A percentile compares a stretch with the other conserved stretches of the same genome.
phyloP scores from a whole-genome alignment of 345 rosid species.

The Orychophragmus violaceus region DNA sequence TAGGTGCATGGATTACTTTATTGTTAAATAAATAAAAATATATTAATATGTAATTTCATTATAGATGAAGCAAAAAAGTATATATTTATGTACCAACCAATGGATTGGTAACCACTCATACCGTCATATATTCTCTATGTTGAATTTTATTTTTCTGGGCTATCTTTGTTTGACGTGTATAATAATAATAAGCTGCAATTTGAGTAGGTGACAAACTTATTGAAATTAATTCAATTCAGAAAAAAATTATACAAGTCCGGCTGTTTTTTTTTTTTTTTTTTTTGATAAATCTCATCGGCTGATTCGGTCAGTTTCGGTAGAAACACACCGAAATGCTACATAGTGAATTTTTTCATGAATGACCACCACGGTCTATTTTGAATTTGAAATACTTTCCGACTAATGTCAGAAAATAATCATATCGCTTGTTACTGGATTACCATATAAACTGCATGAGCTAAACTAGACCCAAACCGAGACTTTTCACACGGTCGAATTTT shows the following conservation, averaged over 20 bases:
- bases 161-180: constrained; percentile 4
- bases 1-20: constrained; percentile 4
- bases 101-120: neutral
- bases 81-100: constrained; percentile 13
- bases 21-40: neutral
- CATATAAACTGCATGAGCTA: too few species aligned
- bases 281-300: too few species aligned
- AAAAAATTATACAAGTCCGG: neutral
- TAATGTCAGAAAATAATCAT: too few species aligned
- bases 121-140: constrained; percentile 13
- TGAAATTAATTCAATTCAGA: neutral
- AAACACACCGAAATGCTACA: too few species aligned
- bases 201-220: neutral
- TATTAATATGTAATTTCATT: neutral
- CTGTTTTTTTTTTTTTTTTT: too few species aligned
- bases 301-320: too few species aligned
- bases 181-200: neutral
- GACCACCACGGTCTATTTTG: too few species aligned
- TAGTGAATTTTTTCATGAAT: too few species aligned
- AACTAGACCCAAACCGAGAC: too few species aligned
- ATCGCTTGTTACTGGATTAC: too few species aligned
- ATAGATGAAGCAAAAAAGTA: neutral
- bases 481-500: neutral
- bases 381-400: too few species aligned
- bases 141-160: neutral